Conservation (phyloP, 2,329 filamentous ascomycete species). For the Arthrobotrys entomopaga region DNA sequence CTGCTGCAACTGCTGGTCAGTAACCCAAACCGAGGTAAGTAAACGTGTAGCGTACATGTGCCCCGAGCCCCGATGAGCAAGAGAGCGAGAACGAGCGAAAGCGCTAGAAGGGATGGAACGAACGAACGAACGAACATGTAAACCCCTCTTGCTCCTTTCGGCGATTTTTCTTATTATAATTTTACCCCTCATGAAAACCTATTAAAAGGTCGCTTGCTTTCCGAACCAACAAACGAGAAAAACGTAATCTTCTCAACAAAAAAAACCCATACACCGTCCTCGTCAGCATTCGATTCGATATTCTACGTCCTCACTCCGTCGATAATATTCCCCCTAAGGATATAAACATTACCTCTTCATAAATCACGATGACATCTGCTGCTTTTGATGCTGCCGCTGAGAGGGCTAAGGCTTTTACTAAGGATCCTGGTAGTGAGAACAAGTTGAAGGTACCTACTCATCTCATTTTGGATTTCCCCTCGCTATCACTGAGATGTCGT, state of each 20-base stretch:
- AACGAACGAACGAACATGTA: no score
- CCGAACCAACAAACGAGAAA: background rate
- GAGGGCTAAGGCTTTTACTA: constrained; percentile 34
- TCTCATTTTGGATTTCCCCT: no score
- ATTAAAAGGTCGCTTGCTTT: no score
- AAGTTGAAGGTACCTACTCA: constrained; percentile 28
- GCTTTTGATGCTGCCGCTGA: constrained; percentile 40
- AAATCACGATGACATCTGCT: constrained; percentile 35
- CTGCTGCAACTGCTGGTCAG: no score
- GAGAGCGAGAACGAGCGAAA: no score
- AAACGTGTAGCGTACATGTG: no score
- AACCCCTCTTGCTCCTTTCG: no score
- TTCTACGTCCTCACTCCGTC: background rate
- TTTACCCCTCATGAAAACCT: background rate
- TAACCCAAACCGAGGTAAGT: no score
- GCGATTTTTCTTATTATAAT: no score
- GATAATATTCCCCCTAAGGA: background rate
- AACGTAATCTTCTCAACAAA: constrained; percentile 13
- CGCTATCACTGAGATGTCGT: background rate
- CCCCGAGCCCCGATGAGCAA: no score
- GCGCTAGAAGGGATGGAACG: no score
- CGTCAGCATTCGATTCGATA: background rate
- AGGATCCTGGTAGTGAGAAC: constrained; percentile 32
- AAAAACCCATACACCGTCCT: background rate
- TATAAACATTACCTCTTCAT: background rate